phyloP scores from a whole-genome alignment of 257 asterid genomes.

The Salvia rosmarinus region DNA sequence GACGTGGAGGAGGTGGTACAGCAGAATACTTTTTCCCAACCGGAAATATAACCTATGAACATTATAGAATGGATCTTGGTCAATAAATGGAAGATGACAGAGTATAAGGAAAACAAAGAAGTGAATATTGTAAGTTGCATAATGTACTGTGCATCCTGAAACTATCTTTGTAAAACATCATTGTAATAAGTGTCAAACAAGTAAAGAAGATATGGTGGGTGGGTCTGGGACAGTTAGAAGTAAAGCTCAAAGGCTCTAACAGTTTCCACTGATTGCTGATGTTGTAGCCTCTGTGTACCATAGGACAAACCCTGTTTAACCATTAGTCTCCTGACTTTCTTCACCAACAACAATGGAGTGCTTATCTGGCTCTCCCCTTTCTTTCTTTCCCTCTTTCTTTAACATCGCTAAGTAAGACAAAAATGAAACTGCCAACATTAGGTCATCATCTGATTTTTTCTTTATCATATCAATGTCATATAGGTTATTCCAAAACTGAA shows the following conservation, averaged over 20 bases:
- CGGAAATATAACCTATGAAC: slow-evolving; percentile 74
- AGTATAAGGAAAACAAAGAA: slow-evolving; percentile 24
- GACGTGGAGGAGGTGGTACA: slow-evolving; percentile 69
- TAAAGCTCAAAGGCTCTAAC: background rate
- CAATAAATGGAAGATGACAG: slow-evolving; percentile 20
- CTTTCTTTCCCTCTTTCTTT: background rate
- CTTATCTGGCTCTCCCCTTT: background rate
- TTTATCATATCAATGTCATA: too few species aligned
- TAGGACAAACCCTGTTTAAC: background rate
- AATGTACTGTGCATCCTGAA: slow-evolving; percentile 5
- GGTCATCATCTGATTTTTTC: too few species aligned
- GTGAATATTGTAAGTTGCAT: background rate
- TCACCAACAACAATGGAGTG: slow-evolving; percentile 6
- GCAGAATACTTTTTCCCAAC: slow-evolving; percentile 65
- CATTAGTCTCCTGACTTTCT: background rate
- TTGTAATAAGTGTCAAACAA: background rate
- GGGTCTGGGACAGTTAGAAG: background rate
- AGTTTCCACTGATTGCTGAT: slow-evolving; percentile 8
- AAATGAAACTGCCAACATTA: too few species aligned
- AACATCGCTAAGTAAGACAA: too few species aligned
- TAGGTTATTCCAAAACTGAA: slow-evolving; percentile 8
- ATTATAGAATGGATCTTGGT: slow-evolving; percentile 21
- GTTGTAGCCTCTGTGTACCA: slow-evolving; percentile 15
- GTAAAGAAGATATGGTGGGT: slow-evolving; percentile 21
- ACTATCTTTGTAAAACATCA: background rate